Percentiles rank a stretch among this genome's conserved stretches.
phyloP scores from a whole-genome alignment of 192 early-diverging fungal genomes.

The Podila epicladia region DNA sequence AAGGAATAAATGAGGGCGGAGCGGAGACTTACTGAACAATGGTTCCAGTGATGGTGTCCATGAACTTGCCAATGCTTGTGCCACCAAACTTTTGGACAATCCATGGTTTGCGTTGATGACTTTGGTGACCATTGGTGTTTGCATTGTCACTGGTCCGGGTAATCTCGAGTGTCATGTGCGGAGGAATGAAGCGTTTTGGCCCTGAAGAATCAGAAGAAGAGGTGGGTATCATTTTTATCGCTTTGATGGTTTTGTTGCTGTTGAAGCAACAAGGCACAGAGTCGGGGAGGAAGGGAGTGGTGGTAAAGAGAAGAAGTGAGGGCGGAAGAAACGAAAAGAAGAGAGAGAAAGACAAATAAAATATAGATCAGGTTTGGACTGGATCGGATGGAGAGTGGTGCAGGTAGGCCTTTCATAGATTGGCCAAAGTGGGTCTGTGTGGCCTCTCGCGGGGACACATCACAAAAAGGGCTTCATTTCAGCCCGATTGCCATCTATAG shows the following conservation, averaged over 20 bases:
- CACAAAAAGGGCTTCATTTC: no score
- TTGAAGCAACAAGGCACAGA: slow-evolving; percentile 1
- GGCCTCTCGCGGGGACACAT: no score
- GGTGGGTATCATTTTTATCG: background rate
- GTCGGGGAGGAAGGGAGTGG: background rate
- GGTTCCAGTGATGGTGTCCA: slow-evolving; percentile 71
- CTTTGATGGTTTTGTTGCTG: background rate
- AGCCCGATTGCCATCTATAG: no score
- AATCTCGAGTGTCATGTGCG: slow-evolving; percentile 3
- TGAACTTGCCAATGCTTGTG: slow-evolving; percentile 90
- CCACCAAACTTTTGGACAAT: slow-evolving; percentile 96
- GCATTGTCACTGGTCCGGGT: slow-evolving; percentile 25
- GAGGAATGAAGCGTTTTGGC: background rate
- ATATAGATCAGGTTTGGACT: background rate
- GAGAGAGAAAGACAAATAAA: background rate
- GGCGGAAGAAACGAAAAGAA: background rate
- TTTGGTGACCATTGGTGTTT: background rate
- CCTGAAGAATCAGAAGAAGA: background rate
- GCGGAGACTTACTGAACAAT: slow-evolving; percentile 88
- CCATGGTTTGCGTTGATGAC: slow-evolving; percentile 53
- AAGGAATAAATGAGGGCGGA: background rate
- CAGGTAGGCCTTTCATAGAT: background rate
- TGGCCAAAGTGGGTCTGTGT: background rate
- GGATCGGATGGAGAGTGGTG: background rate
- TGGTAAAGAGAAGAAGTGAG: background rate